Evolutionary conservation across 129 eudicot species (phyloP).

Genomic region (Chrysanthemum makinoi): DNA sequence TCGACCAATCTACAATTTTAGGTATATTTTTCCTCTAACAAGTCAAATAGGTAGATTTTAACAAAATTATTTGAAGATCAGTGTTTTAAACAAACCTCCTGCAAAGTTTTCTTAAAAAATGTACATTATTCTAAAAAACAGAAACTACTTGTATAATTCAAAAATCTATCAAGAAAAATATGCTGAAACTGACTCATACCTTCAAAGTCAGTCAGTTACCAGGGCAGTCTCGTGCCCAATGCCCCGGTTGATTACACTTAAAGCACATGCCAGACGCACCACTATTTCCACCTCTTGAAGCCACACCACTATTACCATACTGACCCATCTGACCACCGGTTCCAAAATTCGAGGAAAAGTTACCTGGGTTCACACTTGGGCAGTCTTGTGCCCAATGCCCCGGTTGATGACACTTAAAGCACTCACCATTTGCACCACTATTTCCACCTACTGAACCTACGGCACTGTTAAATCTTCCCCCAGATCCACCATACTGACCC

Average conservation of each 20-base stretch:
- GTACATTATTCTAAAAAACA: no score
- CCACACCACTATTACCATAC: conserved; percentile 27
- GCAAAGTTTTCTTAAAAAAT: no score
- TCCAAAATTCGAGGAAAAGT: neutral
- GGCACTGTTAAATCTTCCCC: conserved; percentile 18
- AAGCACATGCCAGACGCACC: conserved; percentile 43
- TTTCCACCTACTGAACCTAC: no score
- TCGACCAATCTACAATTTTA: no score
- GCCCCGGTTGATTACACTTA: conserved; percentile 69
- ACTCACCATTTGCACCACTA: neutral
- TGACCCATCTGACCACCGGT: conserved; percentile 9
- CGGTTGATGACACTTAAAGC: neutral
- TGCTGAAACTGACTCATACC: conserved; percentile 34
- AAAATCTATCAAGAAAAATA: neutral
- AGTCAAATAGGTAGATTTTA: no score
- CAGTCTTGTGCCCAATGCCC: conserved; percentile 1
- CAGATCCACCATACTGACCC: conserved; percentile 41
- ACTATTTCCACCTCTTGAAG: conserved; percentile 16
- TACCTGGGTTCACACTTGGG: neutral
- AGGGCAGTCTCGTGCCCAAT: conserved; percentile 79
- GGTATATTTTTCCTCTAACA: no score
- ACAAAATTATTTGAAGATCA: no score
- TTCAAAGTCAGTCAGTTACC: conserved; percentile 36
- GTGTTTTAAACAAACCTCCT: no score
- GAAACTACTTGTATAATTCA: no score